Base-by-base conservation (phyloP, 352 stramenopile genomes). In the Detonula confervacea region DNA sequence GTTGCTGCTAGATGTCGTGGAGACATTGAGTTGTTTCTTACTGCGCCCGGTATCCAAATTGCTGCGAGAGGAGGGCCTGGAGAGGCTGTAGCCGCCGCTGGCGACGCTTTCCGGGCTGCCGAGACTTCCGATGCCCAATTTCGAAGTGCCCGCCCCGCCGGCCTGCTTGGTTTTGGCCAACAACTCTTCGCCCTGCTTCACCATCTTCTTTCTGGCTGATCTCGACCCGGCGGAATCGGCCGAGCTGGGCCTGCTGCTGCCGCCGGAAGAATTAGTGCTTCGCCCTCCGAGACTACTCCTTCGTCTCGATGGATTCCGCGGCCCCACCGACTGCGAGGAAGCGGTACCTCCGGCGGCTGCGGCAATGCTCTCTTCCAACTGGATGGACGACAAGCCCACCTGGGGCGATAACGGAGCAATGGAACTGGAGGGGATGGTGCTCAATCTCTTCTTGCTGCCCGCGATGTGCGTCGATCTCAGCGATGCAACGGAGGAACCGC, bases 381-480 rank as follows among this genome's bases (percentile, higher is more conserved):
- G 70, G 20, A 35, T 47, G 9, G 39, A 56, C 20, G 69, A 70
- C 39, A 84, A 56, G 24, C 22, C 59, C 29, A 30, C 56, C 9
- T 88, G 37, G 4, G 85, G 85, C 14, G 78, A 89, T 49, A 82
- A 67, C 0, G 81, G 77, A 9, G 75, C 81, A 35, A 84, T 74
- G 1, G 33, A 35, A 37, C 80, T 60, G 1, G 86, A 80, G 3
- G 83, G 84, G 56, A 90, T 91, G 6, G 75, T 83, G 9, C 77
- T 84, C 2, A 92, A 70, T 22, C 71, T 56, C 22, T 76, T 80
- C 37, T 88, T 91, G 25, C 73, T 72, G 37, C n/a, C n/a, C n/a
- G n/a, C n/a, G n/a, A n/a, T n/a, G n/a, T n/a, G n/a, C n/a, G 63
- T 81, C 14, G 71, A 66, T 42, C 5, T 42, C 5, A 5, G 33